Percentiles rank a stretch among this genome's conserved stretches.
These are phyloP conservation scores for Flaveria sonorensis DNA, from an alignment of 129 eudicot species.

Conservation along the genomic window DNA sequence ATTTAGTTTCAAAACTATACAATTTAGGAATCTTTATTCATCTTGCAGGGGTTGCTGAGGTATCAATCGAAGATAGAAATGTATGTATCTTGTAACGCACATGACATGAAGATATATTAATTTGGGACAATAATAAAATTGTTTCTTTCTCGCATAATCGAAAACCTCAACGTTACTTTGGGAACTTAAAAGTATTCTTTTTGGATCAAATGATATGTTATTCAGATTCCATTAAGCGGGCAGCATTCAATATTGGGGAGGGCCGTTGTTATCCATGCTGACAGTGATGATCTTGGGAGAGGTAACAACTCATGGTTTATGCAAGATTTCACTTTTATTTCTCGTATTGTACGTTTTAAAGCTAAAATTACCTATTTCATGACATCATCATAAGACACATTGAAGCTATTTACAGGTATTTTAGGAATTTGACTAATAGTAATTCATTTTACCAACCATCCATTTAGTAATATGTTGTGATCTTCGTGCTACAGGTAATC, in stretches of 20 bases:
- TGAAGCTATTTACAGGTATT: slow-evolving; percentile 2
- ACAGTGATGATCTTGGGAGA: slow-evolving; percentile 97
- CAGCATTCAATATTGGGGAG: slow-evolving; percentile 87
- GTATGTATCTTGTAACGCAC: slow-evolving; percentile 28
- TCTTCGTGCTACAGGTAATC: slow-evolving; percentile 65
- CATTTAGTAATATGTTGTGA: slow-evolving; percentile 5
- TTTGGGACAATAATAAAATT: background rate
- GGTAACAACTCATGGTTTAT: slow-evolving; percentile 41
- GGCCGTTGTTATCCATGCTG: slow-evolving; percentile 98
- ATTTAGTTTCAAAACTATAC: background rate
- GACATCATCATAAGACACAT: background rate
- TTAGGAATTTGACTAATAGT: background rate
- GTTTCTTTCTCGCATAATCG: background rate
- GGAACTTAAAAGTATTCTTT: background rate
- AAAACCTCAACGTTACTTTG: background rate
- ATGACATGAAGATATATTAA: too few species aligned
- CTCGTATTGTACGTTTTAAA: background rate
- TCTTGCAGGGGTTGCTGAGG: slow-evolving; percentile 81
- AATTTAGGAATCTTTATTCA: background rate
- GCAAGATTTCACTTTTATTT: background rate
- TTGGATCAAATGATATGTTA: slow-evolving; percentile 11
- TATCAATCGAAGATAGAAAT: slow-evolving; percentile 66
- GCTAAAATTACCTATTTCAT: background rate
- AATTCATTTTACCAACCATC: background rate
- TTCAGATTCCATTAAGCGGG: slow-evolving; percentile 82